Conservation (phyloP, 306 rosid species). For the Leucaena leucocephala region DNA sequence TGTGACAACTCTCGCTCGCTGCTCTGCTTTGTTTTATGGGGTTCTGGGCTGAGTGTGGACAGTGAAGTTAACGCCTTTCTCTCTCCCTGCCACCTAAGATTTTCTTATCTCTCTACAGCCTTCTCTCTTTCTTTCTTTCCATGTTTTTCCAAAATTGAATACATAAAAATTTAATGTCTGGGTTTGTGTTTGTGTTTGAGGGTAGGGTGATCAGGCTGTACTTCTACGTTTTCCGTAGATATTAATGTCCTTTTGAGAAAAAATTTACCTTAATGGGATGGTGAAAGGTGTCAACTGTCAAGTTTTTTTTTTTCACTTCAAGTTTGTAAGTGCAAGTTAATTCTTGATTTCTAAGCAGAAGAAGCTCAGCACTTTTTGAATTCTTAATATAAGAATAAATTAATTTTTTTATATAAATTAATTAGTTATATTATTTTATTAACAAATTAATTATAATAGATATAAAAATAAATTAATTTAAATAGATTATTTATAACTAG, state of each 20-base stretch:
- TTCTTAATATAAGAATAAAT: too few relatives aligned
- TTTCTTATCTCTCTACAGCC: constrained; percentile 11
- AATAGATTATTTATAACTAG: too few relatives aligned
- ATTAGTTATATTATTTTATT: too few relatives aligned
- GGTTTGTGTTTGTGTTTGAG: constrained; percentile 14
- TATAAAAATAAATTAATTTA: too few relatives aligned
- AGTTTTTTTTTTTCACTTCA: background rate
- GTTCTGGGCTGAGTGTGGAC: constrained; percentile 37
- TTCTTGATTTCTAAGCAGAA: background rate
- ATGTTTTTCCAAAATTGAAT: constrained; percentile 37
- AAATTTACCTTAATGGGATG: background rate
- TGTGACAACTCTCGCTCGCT: constrained; percentile 20
- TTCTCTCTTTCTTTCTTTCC: constrained; percentile 26
- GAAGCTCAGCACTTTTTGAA: background rate
- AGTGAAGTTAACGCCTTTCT: constrained; percentile 11
- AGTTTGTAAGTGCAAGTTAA: background rate
- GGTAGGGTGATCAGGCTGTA: background rate
- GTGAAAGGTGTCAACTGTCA: too few relatives aligned
- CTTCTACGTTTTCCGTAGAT: background rate
- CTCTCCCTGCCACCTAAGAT: constrained; percentile 18
- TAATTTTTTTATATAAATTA: too few relatives aligned
- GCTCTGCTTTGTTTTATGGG: constrained; percentile 42
- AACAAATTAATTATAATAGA: too few relatives aligned
- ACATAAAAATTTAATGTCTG: constrained; percentile 1
- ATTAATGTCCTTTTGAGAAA: background rate